Evolutionary conservation across 2,329 filamentous ascomycete genomes (phyloP).

Genomic region (Immersiporthe knoxdaviesiana): DNA sequence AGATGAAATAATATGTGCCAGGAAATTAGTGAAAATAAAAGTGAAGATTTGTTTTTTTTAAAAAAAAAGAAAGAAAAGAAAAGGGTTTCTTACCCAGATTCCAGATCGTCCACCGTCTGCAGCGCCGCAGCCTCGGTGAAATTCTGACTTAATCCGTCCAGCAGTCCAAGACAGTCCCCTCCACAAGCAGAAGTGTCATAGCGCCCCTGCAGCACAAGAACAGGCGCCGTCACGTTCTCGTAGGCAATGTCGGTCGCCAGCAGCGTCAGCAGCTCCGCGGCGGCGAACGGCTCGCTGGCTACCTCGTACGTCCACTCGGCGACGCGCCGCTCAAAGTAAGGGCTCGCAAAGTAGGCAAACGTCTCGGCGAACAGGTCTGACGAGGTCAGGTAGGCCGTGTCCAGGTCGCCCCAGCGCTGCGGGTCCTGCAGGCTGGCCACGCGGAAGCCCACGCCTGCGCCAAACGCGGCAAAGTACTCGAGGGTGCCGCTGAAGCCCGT

Average conservation of each 20-base stretch:
- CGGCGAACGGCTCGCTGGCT: slow-evolving; percentile 37
- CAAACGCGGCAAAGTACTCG: slow-evolving; percentile 35
- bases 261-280: slow-evolving; percentile 37
- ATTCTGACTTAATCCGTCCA: slow-evolving; percentile 29
- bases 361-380: slow-evolving; percentile 36
- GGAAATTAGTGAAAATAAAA: background rate
- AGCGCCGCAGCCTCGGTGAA: slow-evolving; percentile 33
- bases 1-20: background rate
- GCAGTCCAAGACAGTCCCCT: slow-evolving; percentile 36
- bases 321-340: slow-evolving; percentile 36
- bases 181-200: slow-evolving; percentile 39
- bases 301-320: slow-evolving; percentile 37
- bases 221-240: slow-evolving; percentile 33
- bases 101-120: slow-evolving; percentile 37
- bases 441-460: slow-evolving; percentile 36
- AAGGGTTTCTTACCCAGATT: slow-evolving; percentile 35
- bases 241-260: slow-evolving; percentile 33
- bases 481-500: slow-evolving; percentile 37
- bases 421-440: slow-evolving; percentile 34
- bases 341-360: slow-evolving; percentile 35
- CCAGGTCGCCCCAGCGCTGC: slow-evolving; percentile 35
- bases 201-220: slow-evolving; percentile 36
- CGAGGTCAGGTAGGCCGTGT: slow-evolving; percentile 35
- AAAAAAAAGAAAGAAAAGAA: background rate
- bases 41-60: too few relatives aligned